Conservation (phyloP, 768 basidiomycete genomes). For the Mycena amicta region DNA sequence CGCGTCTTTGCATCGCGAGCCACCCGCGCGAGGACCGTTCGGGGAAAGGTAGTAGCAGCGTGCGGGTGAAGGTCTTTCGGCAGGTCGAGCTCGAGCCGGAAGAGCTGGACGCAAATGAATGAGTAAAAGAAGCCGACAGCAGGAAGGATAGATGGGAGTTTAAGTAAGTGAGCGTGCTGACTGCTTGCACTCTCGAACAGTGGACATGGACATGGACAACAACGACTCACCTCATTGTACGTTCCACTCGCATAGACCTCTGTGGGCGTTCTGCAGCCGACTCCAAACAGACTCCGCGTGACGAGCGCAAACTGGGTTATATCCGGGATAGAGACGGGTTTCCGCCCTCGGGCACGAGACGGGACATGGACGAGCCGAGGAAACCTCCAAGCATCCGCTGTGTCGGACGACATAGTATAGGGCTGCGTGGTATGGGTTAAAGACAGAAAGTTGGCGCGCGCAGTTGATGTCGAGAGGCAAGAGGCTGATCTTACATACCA, state of each 20-base stretch:
- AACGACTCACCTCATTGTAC: constrained; percentile 24
- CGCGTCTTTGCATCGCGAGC: constrained; percentile 24
- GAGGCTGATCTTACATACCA: too few species aligned
- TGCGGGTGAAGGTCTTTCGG: constrained; percentile 12
- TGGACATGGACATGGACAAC: too few species aligned
- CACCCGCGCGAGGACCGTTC: constrained; percentile 26
- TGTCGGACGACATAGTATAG: constrained; percentile 6
- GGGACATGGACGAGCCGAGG: constrained; percentile 23
- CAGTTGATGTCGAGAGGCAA: too few species aligned
- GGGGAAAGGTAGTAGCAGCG: constrained; percentile 10
- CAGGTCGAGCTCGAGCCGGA: constrained; percentile 20
- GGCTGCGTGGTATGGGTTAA: neutral
- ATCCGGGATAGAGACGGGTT: constrained; percentile 26
- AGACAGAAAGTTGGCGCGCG: neutral
- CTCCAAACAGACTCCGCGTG: constrained; percentile 24
- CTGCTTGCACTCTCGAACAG: too few species aligned
- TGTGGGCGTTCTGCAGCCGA: constrained; percentile 22
- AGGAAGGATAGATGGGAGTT: too few species aligned
- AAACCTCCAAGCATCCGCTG: constrained; percentile 18
- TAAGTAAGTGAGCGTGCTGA: neutral
- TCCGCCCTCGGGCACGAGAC: constrained; percentile 17
- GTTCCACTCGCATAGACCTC: constrained; percentile 18
- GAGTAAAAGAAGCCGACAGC: neutral
- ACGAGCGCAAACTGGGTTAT: constrained; percentile 26
- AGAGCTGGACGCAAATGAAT: constrained; percentile 17